These are phyloP conservation scores for Acacia pycnantha DNA, from an alignment of 331 rosid species.

Conservation along the genomic window DNA sequence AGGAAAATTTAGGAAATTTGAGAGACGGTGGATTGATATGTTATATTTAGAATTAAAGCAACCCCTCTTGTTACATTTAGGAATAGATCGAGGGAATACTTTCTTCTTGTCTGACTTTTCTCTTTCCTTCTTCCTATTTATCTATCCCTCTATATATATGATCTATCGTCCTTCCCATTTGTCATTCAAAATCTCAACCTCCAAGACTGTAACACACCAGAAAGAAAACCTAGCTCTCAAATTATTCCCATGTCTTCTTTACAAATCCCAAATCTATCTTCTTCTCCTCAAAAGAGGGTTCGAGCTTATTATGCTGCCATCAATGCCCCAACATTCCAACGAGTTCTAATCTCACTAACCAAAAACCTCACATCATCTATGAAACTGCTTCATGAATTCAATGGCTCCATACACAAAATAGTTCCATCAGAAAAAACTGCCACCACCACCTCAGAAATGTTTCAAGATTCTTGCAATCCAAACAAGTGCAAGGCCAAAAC, in stretches of 20 bases:
- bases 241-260: conserved; percentile 39
- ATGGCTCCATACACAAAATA: not conserved
- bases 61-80: too few relatives aligned
- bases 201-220: not conserved
- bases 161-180: not conserved
- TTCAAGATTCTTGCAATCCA: not conserved
- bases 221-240: not conserved
- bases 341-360: conserved; percentile 5
- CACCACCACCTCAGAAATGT: too few relatives aligned
- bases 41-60: too few relatives aligned
- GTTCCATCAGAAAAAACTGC: not conserved
- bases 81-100: not conserved
- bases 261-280: conserved; percentile 2
- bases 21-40: too few relatives aligned
- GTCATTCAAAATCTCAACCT: not conserved
- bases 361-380: not conserved
- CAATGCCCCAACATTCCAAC: conserved; percentile 36
- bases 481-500: not conserved
- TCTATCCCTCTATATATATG: not conserved
- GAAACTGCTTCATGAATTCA: not conserved
- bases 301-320: conserved; percentile 30
- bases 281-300: conserved; percentile 17
- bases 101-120: not conserved
- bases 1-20: too few relatives aligned
- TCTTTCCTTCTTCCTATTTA: not conserved